A percentile compares a stretch with the other conserved stretches of the same genome.
Conservation (phyloP, 768 basidiomycete genomes). For the Porpolomopsis calyptriformis region DNA sequence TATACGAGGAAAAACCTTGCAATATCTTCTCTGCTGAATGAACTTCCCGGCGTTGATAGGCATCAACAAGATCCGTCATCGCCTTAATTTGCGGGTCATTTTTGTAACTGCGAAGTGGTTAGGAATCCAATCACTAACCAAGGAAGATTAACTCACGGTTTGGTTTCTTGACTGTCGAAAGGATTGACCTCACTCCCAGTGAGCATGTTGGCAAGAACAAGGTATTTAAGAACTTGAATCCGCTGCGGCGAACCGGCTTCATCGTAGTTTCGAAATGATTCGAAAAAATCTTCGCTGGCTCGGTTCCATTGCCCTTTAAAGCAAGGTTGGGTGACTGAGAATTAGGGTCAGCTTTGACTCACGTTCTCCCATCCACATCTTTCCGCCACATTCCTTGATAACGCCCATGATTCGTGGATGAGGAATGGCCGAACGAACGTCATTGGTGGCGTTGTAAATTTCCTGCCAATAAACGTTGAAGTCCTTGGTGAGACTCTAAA, state of each 20-base stretch:
- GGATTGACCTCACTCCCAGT: conserved; percentile 98
- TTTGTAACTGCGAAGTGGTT: conserved; percentile 57
- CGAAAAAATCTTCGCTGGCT: conserved; percentile 97
- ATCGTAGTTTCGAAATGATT: conserved; percentile 97
- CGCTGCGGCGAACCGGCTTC: conserved; percentile 95
- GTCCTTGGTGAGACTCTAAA: neutral
- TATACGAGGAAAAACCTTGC: conserved; percentile 59
- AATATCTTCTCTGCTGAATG: conserved; percentile 96
- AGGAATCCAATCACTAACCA: neutral
- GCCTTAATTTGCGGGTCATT: conserved; percentile 93
- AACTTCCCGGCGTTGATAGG: conserved; percentile 93
- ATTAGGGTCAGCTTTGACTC: conserved; percentile 16
- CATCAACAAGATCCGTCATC: conserved; percentile 95
- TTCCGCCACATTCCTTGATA: conserved; percentile 97
- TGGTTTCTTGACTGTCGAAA: conserved; percentile 98
- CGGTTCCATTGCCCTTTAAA: conserved; percentile 83
- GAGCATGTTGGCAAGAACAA: conserved; percentile 96
- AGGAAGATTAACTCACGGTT: conserved; percentile 62
- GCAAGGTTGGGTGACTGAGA: conserved; percentile 2
- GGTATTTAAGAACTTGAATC: conserved; percentile 96
- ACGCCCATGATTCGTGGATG: conserved; percentile 98
- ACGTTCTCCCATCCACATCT: conserved; percentile 99
- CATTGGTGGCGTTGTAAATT: conserved; percentile 92
- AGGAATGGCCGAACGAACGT: conserved; percentile 90
- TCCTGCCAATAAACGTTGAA: conserved; percentile 43